These are phyloP conservation scores for Excoecaria agallocha DNA, from an alignment of 345 rosid species.

Conservation along the genomic window DNA sequence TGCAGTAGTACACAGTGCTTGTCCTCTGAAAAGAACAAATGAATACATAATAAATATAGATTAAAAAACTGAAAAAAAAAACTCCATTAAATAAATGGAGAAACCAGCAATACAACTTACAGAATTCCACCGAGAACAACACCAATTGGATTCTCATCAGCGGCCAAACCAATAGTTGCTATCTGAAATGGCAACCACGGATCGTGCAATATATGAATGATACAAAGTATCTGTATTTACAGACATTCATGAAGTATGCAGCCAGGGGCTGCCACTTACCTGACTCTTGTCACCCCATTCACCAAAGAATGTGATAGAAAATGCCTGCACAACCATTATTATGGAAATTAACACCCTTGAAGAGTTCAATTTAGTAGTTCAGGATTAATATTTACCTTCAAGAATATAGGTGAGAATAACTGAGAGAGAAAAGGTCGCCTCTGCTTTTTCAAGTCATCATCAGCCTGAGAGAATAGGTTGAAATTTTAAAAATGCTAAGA, in stretches of 20 bases:
- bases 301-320: constrained; percentile 92
- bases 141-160: constrained; percentile 87
- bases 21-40: constrained; percentile 53
- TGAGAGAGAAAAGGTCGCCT: constrained; percentile 60
- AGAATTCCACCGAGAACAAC: constrained; percentile 84
- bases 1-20: constrained; percentile 84
- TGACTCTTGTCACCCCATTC: constrained; percentile 99
- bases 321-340: constrained; percentile 55
- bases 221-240: neutral
- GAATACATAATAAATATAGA: constrained; percentile 10
- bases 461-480: constrained; percentile 41
- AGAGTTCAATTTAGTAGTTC: neutral
- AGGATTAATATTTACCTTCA: constrained; percentile 51
- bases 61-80: neutral
- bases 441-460: constrained; percentile 70
- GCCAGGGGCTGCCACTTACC: constrained; percentile 36
- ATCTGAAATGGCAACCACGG: constrained; percentile 46
- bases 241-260: constrained; percentile 1
- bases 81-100: neutral
- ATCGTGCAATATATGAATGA: constrained; percentile 20
- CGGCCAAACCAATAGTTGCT: constrained; percentile 94
- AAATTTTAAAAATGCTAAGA: neutral
- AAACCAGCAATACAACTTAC: constrained; percentile 39
- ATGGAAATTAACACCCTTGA: constrained; percentile 17
- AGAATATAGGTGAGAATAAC: constrained; percentile 81